These are phyloP conservation scores for Aaosphaeria arxii DNA, from an alignment of 2,329 filamentous ascomycete species.

Conservation along the genomic window DNA sequence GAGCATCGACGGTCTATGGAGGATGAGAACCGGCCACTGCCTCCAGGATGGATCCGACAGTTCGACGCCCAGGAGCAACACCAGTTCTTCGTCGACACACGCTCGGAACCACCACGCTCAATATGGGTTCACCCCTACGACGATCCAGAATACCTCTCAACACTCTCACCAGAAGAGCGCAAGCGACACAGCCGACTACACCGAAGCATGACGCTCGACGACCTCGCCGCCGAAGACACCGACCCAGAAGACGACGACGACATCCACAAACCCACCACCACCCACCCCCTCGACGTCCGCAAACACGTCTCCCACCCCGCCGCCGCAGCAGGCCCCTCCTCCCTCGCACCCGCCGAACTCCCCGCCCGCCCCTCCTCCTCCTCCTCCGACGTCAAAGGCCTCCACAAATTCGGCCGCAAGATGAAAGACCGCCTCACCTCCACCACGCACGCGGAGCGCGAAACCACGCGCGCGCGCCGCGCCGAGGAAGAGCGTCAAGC, in stretches of 20 bases:
- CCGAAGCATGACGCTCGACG: constrained; percentile 39
- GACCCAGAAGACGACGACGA: constrained; percentile 17
- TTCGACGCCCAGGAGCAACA: constrained; percentile 55
- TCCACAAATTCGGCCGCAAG: constrained; percentile 51
- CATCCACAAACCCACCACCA: constrained; percentile 7
- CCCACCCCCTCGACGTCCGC: constrained; percentile 4
- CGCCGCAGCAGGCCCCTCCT: not conserved
- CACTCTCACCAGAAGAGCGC: constrained; percentile 49
- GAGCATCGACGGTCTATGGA: constrained; percentile 58
- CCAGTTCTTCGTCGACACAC: constrained; percentile 64
- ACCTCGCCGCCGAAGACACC: constrained; percentile 44
- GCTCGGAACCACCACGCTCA: constrained; percentile 51
- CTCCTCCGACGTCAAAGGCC: constrained; percentile 17
- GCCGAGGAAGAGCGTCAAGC: constrained; percentile 50
- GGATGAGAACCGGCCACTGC: constrained; percentile 55
- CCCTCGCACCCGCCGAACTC: constrained; percentile 1
- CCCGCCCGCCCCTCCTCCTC: constrained; percentile 3
- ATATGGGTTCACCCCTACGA: constrained; percentile 64
- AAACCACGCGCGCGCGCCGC: constrained; percentile 43
- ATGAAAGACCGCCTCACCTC: constrained; percentile 60
- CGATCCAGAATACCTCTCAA: constrained; percentile 52
- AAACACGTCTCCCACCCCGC: not conserved
- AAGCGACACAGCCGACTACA: constrained; percentile 43
- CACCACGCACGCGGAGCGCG: constrained; percentile 56
- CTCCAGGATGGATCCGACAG: constrained; percentile 55